Evolutionary conservation across 2,329 filamentous ascomycete species (phyloP).

Genomic region (Trichophyton verrucosum): DNA sequence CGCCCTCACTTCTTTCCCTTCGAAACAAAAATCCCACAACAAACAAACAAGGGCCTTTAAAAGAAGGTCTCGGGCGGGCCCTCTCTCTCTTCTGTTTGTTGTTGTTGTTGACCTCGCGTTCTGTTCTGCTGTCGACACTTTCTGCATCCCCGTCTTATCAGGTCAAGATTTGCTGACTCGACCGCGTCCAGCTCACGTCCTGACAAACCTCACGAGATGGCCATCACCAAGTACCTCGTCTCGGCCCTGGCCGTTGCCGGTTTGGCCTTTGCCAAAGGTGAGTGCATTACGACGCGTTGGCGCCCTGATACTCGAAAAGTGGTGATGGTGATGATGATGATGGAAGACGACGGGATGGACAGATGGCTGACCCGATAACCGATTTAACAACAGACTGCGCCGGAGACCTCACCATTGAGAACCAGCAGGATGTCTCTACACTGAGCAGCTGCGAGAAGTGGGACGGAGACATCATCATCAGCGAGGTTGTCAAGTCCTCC

Average conservation of each 20-base stretch:
- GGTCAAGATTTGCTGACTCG: slow-evolving; percentile 15
- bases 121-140: slow-evolving; percentile 20
- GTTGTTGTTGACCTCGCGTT: too few species aligned
- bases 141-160: too few species aligned
- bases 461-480: slow-evolving; percentile 56
- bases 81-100: neutral
- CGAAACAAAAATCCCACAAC: neutral
- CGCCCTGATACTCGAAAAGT: slow-evolving; percentile 6
- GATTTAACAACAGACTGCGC: slow-evolving; percentile 6
- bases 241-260: slow-evolving; percentile 44
- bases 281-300: slow-evolving; percentile 15
- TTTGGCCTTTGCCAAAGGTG: slow-evolving; percentile 34
- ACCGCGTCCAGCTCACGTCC: slow-evolving; percentile 5
- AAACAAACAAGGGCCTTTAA: neutral
- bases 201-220: slow-evolving; percentile 30
- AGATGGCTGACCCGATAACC: too few species aligned
- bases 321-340: neutral
- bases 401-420: slow-evolving; percentile 35
- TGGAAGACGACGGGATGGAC: neutral
- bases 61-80: too few species aligned
- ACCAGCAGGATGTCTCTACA: slow-evolving; percentile 52
- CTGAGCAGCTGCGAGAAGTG: slow-evolving; percentile 56
- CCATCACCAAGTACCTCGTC: slow-evolving; percentile 43
- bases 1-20: neutral
- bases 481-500: slow-evolving; percentile 41